Conservation (phyloP, 1,284 basidiomycete genomes). For the Ceratobasidium sp. region DNA sequence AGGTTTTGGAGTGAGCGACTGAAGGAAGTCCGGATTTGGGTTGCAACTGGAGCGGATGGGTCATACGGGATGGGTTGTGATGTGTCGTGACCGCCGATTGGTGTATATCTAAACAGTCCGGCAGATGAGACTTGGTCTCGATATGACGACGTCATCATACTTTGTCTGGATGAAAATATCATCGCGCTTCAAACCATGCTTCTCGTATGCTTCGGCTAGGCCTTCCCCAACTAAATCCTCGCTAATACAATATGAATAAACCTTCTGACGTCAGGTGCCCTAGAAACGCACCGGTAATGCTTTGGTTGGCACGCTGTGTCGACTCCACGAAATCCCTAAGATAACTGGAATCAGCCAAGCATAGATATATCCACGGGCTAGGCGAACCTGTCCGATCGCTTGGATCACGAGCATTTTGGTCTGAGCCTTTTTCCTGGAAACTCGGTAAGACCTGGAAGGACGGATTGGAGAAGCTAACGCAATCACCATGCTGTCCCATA, state of each 20-base stretch:
- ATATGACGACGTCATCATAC: too few relatives aligned
- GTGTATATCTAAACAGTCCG: conserved; percentile 64
- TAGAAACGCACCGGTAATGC: conserved; percentile 65
- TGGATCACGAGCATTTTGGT: conserved; percentile 71
- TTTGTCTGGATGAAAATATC: conserved; percentile 79
- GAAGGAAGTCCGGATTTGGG: conserved; percentile 72
- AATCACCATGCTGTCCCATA: conserved; percentile 73
- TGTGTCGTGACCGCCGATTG: conserved; percentile 72
- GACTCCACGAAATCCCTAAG: conserved; percentile 72
- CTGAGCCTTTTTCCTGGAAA: conserved; percentile 70
- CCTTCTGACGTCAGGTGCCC: not conserved
- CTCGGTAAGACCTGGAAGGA: conserved; percentile 23
- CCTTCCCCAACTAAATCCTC: conserved; percentile 82
- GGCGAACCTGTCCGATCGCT: conserved; percentile 63
- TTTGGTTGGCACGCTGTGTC: conserved; percentile 85
- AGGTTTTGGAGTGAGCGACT: conserved; percentile 69
- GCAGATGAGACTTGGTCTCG: not conserved
- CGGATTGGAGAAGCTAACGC: not conserved
- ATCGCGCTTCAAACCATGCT: conserved; percentile 65
- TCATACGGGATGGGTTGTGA: conserved; percentile 76
- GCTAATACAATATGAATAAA: conserved; percentile 51
- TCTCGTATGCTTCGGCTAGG: conserved; percentile 58
- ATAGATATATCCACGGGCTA: not conserved
- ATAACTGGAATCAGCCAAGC: not conserved
- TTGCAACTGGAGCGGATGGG: conserved; percentile 58